Evolutionary conservation across 2,329 filamentous ascomycete species (phyloP), one percentile per base, ranked within the genome.

Genomic region (Diaporthe ilicicola): DNA sequence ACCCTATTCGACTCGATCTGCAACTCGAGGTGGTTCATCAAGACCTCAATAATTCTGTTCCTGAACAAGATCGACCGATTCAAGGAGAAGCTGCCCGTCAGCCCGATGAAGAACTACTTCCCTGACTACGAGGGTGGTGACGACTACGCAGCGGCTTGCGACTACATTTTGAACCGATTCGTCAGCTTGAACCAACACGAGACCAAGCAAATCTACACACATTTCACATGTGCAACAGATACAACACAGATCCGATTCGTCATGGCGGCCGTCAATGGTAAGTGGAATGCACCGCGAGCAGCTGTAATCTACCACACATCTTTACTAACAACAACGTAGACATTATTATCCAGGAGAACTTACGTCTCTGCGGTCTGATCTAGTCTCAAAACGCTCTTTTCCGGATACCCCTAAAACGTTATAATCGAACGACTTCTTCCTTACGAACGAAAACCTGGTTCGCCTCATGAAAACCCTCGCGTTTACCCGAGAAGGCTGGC

Each of bases 281-380:
- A 79, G 91, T 81, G 67, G 50, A 73, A 19, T 3, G 3, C 27
- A 4, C 10, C 19, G 8, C 17, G 19, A 24, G 4, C 44, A 7
- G 48, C 15, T 9, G 15, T n/a, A 3, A 7, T 22, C 17, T 22
- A 37, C 24, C 12, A 29, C 4, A 13, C n/a, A 10, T 24, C 24
- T 48, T 37, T 74, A 69, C 85, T 91, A 84, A 92, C 78, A 7
- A 29, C 13, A 8, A 9, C 64, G 2, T 76, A 97, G 96, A 99
- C 85, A 99, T 99, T 83, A 99, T 99, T 85, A 99, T 99, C 83
- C 96, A 99, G 87, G 96, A 98, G 86, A 99, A 99, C 86, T 91
- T 99, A 75, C 93, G 96, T 83, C 89, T 97, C 83, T 98, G 95
- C 84, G 95, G 95, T 89, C 87, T 98, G 82, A 98, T 98, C 89